Evolutionary conservation across 2,329 filamentous ascomycete species (phyloP).

Genomic region (Verticillium zaregamsianum): DNA sequence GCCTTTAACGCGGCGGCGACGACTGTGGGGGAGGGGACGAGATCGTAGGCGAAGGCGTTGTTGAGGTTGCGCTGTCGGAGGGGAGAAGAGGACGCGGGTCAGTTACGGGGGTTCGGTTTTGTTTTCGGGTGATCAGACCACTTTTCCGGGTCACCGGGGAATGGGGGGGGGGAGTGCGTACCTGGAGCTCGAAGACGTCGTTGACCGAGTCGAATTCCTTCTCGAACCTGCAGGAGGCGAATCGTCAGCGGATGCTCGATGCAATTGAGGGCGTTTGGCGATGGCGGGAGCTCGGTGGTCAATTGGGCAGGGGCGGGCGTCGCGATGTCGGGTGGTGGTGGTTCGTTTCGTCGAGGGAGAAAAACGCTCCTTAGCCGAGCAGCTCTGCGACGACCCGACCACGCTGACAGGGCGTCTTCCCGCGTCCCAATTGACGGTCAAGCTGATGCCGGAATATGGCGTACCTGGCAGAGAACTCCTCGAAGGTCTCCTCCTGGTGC

Average conservation of each 20-base stretch:
- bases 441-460: conserved; percentile 16
- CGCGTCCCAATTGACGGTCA: background rate
- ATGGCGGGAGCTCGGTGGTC: conserved; percentile 1
- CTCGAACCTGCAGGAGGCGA: conserved; percentile 69
- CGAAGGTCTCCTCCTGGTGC: conserved; percentile 94
- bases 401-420: background rate
- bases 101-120: conserved; percentile 7
- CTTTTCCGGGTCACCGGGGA: conserved; percentile 5
- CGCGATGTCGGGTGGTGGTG: background rate
- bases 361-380: background rate
- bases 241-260: background rate
- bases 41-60: conserved; percentile 99
- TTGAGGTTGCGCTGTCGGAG: conserved; percentile 75
- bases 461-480: conserved; percentile 98
- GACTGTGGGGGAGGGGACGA: conserved; percentile 91
- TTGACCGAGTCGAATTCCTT: conserved; percentile 98
- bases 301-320: background rate
- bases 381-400: background rate
- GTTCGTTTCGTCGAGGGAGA: background rate
- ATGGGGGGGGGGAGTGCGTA: conserved; percentile 33
- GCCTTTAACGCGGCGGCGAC: conserved; percentile 88
- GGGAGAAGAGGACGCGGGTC: conserved; percentile 1
- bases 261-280: background rate
- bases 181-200: conserved; percentile 99
- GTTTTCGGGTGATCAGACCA: conserved; percentile 14